Evolutionary conservation across 495 filamentous ascomycete species (phyloP).

Genomic region (Penicillium fimorum): DNA sequence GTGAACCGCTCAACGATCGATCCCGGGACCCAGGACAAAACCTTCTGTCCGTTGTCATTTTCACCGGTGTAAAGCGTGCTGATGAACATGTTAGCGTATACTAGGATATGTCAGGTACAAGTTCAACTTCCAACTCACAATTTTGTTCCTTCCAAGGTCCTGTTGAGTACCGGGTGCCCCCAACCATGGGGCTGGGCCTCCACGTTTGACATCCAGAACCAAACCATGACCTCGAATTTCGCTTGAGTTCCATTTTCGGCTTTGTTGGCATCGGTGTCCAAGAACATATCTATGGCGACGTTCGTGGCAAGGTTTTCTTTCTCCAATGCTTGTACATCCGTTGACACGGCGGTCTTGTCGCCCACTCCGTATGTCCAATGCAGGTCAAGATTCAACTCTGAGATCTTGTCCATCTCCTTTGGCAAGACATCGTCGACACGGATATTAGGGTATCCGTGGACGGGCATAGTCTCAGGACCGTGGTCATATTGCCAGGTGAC

Average conservation of each 20-base stretch:
- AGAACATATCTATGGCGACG: slow-evolving; percentile 49
- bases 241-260: slow-evolving; percentile 30
- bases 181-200: slow-evolving; percentile 29
- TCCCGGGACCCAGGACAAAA: slow-evolving; percentile 35
- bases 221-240: slow-evolving; percentile 47
- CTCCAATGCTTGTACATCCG: slow-evolving; percentile 16
- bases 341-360: slow-evolving; percentile 18
- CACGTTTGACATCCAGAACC: slow-evolving; percentile 35
- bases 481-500: slow-evolving; percentile 38
- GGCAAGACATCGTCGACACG: slow-evolving; percentile 29
- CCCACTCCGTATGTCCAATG: slow-evolving; percentile 41
- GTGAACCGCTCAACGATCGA: slow-evolving; percentile 23
- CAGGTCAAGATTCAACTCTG: slow-evolving; percentile 28
- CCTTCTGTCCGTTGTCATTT: slow-evolving; percentile 25
- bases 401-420: slow-evolving; percentile 19
- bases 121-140: slow-evolving; percentile 31
- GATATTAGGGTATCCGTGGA: slow-evolving; percentile 43
- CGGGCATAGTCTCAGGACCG: slow-evolving; percentile 24
- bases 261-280: slow-evolving; percentile 31
- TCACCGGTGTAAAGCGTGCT: slow-evolving; percentile 34
- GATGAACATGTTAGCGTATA: neutral
- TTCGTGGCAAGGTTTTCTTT: slow-evolving; percentile 31
- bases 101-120: neutral
- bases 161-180: slow-evolving; percentile 8
- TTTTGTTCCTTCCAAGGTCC: slow-evolving; percentile 25